These are phyloP conservation scores for Nannizzia gypsea DNA, from an alignment of 2,329 filamentous ascomycete species.

Conservation along the genomic window DNA sequence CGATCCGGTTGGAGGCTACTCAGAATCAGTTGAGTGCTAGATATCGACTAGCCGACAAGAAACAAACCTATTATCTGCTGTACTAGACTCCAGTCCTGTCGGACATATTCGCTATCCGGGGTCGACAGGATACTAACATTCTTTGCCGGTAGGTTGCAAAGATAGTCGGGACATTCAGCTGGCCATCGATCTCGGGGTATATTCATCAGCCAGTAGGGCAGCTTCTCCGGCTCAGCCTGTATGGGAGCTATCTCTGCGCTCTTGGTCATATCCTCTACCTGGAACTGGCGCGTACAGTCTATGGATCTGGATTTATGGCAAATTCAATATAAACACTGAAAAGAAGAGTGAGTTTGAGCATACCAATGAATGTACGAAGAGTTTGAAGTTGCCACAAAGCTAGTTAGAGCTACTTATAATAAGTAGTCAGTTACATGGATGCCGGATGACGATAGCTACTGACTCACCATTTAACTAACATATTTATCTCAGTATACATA, in stretches of 20 bases:
- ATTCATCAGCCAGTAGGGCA: conserved; percentile 77
- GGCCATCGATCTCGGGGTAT: conserved; percentile 52
- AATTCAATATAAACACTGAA: background rate
- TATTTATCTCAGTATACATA: background rate
- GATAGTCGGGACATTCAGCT: conserved; percentile 57
- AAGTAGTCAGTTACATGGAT: too few species aligned
- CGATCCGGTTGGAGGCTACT: conserved; percentile 53
- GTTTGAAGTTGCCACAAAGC: background rate
- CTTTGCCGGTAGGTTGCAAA: conserved; percentile 53
- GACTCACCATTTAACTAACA: too few species aligned
- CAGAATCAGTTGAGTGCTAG: background rate
- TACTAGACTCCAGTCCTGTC: conserved; percentile 59
- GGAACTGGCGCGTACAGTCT: background rate
- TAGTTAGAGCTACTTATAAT: too few species aligned
- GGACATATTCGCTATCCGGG: conserved; percentile 53
- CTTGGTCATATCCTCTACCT: background rate
- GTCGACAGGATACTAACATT: conserved; percentile 59
- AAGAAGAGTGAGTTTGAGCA: too few species aligned
- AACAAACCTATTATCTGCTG: conserved; percentile 44
- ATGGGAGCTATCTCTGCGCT: background rate
- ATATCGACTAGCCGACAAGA: background rate
- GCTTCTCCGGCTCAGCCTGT: background rate
- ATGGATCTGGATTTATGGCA: background rate
- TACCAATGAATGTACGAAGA: too few species aligned
- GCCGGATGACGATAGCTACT: too few species aligned